Conservation (phyloP, 2,329 filamentous ascomycete genomes). For the Aspergillus hortae region DNA sequence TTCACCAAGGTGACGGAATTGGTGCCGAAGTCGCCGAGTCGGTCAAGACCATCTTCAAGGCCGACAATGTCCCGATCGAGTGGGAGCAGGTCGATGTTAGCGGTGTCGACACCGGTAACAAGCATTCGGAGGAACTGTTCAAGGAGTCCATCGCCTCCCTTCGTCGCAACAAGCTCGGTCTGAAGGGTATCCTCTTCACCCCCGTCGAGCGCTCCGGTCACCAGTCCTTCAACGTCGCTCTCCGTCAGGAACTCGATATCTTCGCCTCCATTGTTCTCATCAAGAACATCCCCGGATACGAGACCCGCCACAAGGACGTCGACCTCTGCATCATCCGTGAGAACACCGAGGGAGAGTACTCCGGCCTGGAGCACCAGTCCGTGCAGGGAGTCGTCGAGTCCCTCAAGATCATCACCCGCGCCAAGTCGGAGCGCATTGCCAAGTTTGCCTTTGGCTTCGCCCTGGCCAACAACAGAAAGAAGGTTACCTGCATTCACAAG, state of each 20-base stretch:
- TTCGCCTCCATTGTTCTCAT: conserved; percentile 97
- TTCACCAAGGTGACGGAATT: conserved; percentile 75
- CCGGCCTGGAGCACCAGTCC: conserved; percentile 96
- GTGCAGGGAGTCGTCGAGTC: conserved; percentile 96
- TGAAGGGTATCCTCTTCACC: conserved; percentile 98
- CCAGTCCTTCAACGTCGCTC: conserved; percentile 98
- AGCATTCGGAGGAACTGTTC: conserved; percentile 92
- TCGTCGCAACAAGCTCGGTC: conserved; percentile 95
- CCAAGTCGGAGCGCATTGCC: conserved; percentile 98
- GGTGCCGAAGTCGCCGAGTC: conserved; percentile 96
- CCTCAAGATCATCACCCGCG: conserved; percentile 98
- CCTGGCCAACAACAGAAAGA: conserved; percentile 97
- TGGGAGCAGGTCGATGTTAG: conserved; percentile 98
- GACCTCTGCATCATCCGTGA: conserved; percentile 99
- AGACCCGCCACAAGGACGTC: conserved; percentile 94
- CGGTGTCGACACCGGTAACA: conserved; percentile 78
- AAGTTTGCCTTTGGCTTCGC: conserved; percentile 99
- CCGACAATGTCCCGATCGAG: conserved; percentile 96
- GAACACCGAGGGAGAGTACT: conserved; percentile 99
- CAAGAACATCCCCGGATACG: conserved; percentile 99
- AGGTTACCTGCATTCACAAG: conserved; percentile 99
- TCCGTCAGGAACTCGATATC: conserved; percentile 98
- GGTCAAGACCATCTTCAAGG: conserved; percentile 99
- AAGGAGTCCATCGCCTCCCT: conserved; percentile 91
- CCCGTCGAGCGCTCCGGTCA: conserved; percentile 95